Percentiles rank a stretch among this genome's conserved stretches.
Conservation (phyloP, 352 stramenopile species). For the Phytophthora constricta region DNA sequence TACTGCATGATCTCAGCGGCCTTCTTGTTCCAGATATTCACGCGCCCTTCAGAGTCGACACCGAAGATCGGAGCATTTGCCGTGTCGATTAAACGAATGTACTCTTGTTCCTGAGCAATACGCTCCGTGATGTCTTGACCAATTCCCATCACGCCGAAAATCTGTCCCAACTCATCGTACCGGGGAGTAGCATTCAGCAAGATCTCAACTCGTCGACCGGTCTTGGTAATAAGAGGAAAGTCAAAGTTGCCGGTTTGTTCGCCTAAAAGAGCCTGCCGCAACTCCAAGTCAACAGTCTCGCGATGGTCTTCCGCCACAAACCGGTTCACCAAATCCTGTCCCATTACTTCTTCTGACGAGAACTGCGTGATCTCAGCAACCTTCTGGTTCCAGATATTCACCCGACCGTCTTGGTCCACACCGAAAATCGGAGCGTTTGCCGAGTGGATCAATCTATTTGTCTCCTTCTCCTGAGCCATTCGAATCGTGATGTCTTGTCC, state of each 20-base stretch:
- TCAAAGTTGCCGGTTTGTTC: slow-evolving; percentile 84
- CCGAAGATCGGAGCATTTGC: slow-evolving; percentile 80
- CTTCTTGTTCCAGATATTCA: slow-evolving; percentile 78
- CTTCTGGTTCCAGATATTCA: slow-evolving; percentile 85
- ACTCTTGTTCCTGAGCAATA: slow-evolving; percentile 72
- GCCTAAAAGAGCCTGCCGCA: slow-evolving; percentile 53
- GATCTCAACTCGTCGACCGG: slow-evolving; percentile 51
- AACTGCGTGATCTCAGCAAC: slow-evolving; percentile 80
- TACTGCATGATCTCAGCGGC: slow-evolving; percentile 73
- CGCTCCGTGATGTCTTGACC: slow-evolving; percentile 75
- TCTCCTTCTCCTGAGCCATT: slow-evolving; percentile 77
- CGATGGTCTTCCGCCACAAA: slow-evolving; percentile 48
- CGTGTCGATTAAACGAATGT: slow-evolving; percentile 71
- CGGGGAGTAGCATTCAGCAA: slow-evolving; percentile 75
- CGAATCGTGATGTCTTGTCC: slow-evolving; percentile 68
- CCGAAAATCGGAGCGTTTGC: slow-evolving; percentile 82
- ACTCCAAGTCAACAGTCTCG: slow-evolving; percentile 27
- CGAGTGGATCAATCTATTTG: slow-evolving; percentile 67
- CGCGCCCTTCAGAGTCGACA: slow-evolving; percentile 59
- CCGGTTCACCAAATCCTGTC: slow-evolving; percentile 67
- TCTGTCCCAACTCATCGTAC: slow-evolving; percentile 66
- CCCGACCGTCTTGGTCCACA: slow-evolving; percentile 57
- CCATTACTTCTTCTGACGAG: slow-evolving; percentile 80
- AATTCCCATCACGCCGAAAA: slow-evolving; percentile 85
- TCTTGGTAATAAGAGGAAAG: slow-evolving; percentile 68